Percentiles rank a stretch among this genome's conserved stretches.
These are phyloP conservation scores for Kalmusia sp. DNA, from an alignment of 2,329 filamentous ascomycete species.

Conservation along the genomic window DNA sequence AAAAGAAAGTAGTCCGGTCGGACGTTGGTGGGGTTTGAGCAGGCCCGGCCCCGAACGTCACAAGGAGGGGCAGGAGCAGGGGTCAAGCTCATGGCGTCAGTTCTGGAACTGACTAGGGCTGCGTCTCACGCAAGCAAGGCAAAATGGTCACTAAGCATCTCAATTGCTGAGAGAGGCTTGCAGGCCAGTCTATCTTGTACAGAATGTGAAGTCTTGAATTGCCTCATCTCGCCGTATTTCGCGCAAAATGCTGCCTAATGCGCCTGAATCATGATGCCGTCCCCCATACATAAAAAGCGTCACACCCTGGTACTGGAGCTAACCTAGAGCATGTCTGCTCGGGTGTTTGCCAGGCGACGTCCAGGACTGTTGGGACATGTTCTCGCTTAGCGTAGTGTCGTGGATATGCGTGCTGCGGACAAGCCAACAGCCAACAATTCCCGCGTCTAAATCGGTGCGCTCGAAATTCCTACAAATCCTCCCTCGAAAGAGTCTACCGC, in stretches of 20 bases:
- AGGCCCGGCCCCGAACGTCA: constrained; percentile 1
- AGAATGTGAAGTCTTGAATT: constrained; percentile 40
- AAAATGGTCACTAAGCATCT: constrained; percentile 34
- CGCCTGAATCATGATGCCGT: constrained; percentile 35
- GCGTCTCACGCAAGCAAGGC: constrained; percentile 19
- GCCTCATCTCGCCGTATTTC: constrained; percentile 31
- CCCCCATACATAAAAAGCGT: constrained; percentile 36
- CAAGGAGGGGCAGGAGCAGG: constrained; percentile 4
- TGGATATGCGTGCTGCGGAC: background rate
- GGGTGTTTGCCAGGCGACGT: constrained; percentile 22
- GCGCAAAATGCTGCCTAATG: constrained; percentile 45
- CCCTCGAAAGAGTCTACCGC: constrained; percentile 23
- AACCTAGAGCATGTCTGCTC: constrained; percentile 32
- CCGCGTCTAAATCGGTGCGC: constrained; percentile 3
- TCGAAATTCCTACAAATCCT: constrained; percentile 2
- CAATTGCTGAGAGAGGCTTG: background rate
- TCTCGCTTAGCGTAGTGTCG: constrained; percentile 6
- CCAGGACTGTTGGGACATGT: constrained; percentile 20
- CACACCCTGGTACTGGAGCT: constrained; percentile 30
- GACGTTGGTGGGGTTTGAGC: constrained; percentile 3
- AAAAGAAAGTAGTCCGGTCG: constrained; percentile 12
- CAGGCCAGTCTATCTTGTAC: background rate
- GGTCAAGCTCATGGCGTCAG: constrained; percentile 4
- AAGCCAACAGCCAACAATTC: background rate
- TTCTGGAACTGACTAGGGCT: constrained; percentile 1